Base-by-base conservation (phyloP, 2,329 filamentous ascomycete genomes). In the Westerdykella ornata region DNA sequence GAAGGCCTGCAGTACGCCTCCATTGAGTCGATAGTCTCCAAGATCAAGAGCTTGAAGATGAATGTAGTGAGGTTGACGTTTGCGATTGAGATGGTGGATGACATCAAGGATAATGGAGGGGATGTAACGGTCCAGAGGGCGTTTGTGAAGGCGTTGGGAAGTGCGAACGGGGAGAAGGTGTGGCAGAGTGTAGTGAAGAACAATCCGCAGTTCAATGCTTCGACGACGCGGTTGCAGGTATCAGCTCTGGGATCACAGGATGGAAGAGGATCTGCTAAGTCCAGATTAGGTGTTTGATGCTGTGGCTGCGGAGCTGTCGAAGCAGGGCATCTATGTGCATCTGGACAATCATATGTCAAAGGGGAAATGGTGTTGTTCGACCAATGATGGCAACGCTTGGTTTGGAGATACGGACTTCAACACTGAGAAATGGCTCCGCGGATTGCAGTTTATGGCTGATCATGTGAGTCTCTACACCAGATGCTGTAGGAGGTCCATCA, bases 11-110 rank as follows among this genome's bases (percentile, higher is more conserved):
- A 79, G 65, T 73, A 74, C 61, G 72, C 76, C 47, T 65, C 74
- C 4, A 59, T 80, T 18, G 63, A 68, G 46, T 63, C 60, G 38
- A 73, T 80, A 31, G 72, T 73, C 41, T 62, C 67, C 47, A 78
- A 74, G 67, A 73, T 81, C 54, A 67, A 69, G 37, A 59, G 57
- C 19, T 63, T 74, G 41, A 74, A 74, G 35, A 80, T 80, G 71
- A 81, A 81, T 66, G 77, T 75, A 56, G 75, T 81, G 28, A 74
- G 78, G 18, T 67, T 81, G 20, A 81, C 78, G 4, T 81, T 78
- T 59, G 73, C 73, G n/a, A 78, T 74, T 57, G 76, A 81, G 59
- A 76, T 78, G 68, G 74, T 77, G 0, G 59, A 62, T 33, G 56
- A 62, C 41, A 60, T 63, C 39, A 51, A 56, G 35, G 59, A 63